These are phyloP conservation scores for Penicillium corylophilum DNA, from an alignment of 2,329 filamentous ascomycete genomes.

Conservation along the genomic window DNA sequence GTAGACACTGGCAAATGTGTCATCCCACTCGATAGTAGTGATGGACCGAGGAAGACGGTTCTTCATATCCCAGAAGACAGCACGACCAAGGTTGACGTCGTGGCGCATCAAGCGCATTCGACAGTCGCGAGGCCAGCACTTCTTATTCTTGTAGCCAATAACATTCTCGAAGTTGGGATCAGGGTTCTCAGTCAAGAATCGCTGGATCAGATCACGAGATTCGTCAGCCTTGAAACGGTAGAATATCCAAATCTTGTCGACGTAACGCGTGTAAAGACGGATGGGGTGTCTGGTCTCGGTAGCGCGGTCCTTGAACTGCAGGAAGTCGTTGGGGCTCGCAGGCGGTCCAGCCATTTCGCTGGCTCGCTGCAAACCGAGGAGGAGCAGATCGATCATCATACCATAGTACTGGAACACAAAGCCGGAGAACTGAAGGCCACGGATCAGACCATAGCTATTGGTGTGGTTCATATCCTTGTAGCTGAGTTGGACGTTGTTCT, in stretches of 20 bases:
- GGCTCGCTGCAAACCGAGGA: constrained; percentile 91
- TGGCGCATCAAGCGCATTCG: constrained; percentile 98
- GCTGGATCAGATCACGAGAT: constrained; percentile 91
- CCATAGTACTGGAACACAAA: constrained; percentile 99
- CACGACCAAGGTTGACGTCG: constrained; percentile 94
- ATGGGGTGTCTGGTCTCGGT: constrained; percentile 94
- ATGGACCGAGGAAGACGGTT: constrained; percentile 91
- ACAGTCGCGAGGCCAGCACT: constrained; percentile 97
- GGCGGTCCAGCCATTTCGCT: constrained; percentile 96
- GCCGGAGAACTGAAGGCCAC: constrained; percentile 93
- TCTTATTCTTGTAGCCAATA: constrained; percentile 98
- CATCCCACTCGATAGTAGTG: constrained; percentile 98
- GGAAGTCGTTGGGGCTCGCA: constrained; percentile 91
- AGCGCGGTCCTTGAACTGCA: constrained; percentile 91
- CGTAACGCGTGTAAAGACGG: constrained; percentile 94
- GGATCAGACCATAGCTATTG: constrained; percentile 98
- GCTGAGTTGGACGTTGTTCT: constrained; percentile 98
- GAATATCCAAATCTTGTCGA: constrained; percentile 98
- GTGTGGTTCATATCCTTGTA: constrained; percentile 99
- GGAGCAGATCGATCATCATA: constrained; percentile 85
- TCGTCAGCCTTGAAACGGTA: constrained; percentile 91
- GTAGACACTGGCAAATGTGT: constrained; percentile 97
- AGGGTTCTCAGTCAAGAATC: constrained; percentile 95
- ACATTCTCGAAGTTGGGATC: constrained; percentile 99
- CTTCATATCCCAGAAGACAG: constrained; percentile 98